These are phyloP conservation scores for Echeveria elegans DNA, from an alignment of 164 flowering plant species.

Conservation along the genomic window DNA sequence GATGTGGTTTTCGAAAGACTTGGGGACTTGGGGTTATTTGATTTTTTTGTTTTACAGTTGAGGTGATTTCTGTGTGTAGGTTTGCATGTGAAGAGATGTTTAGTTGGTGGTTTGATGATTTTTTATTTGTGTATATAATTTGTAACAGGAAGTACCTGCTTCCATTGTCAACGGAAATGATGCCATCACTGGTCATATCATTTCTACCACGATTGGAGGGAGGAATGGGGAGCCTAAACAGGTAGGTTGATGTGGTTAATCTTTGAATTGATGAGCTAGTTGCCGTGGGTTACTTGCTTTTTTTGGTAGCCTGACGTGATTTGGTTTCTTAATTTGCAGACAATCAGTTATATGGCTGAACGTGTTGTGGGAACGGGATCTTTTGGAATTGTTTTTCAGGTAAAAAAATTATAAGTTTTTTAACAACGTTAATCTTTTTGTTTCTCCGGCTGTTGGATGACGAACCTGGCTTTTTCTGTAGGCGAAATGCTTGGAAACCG, in stretches of 20 bases:
- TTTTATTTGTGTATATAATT: not conserved
- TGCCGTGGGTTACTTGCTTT: not conserved
- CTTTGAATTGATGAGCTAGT: too few species aligned
- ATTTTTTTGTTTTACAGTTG: not conserved
- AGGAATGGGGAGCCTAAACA: slow-evolving; percentile 71
- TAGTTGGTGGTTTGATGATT: too few species aligned
- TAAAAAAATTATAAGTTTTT: not conserved
- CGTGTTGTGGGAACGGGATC: slow-evolving; percentile 9
- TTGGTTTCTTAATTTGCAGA: not conserved
- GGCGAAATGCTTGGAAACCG: slow-evolving; percentile 8
- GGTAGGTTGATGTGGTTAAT: too few species aligned
- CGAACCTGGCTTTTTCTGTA: not conserved
- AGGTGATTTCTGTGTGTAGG: not conserved
- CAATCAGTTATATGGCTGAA: slow-evolving; percentile 11
- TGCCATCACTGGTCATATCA: slow-evolving; percentile 56
- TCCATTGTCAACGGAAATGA: slow-evolving; percentile 45
- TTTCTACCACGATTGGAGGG: slow-evolving; percentile 67
- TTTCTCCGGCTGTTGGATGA: too few species aligned
- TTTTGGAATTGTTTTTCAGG: slow-evolving; percentile 8
- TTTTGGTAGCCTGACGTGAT: not conserved
- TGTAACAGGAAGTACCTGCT: slow-evolving; percentile 44
- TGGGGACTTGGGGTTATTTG: not conserved
- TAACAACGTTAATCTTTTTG: not conserved
- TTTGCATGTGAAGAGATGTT: not conserved
- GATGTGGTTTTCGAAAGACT: too few species aligned